These are phyloP conservation scores for Hemisphaericaspora subhashii DNA, from an alignment of 1,139 yeast species.

Conservation along the genomic window DNA sequence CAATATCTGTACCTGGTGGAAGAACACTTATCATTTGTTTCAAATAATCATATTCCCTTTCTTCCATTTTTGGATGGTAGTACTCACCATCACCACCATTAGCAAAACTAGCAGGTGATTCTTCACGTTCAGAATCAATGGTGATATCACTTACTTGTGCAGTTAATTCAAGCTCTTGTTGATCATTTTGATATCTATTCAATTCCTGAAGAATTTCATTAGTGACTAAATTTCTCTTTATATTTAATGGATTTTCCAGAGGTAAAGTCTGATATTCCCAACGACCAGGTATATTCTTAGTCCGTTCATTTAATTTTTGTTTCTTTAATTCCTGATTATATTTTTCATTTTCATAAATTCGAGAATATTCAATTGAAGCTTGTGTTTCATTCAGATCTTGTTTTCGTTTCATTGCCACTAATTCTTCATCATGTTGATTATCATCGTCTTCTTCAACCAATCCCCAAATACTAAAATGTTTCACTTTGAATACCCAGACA, in stretches of 20 bases:
- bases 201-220: constrained; percentile 30
- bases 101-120: background rate
- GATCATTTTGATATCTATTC: constrained; percentile 20
- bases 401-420: constrained; percentile 27
- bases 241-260: constrained; percentile 22
- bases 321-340: constrained; percentile 36
- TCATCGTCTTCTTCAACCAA: constrained; percentile 68
- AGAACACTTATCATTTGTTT: constrained; percentile 33
- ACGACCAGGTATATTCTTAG: constrained; percentile 40
- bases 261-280: constrained; percentile 24
- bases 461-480: constrained; percentile 96
- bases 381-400: constrained; percentile 30
- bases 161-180: constrained; percentile 19
- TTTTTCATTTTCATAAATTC: constrained; percentile 28
- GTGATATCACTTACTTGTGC: constrained; percentile 33
- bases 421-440: constrained; percentile 55
- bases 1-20: constrained; percentile 33
- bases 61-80: constrained; percentile 1
- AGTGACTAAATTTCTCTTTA: constrained; percentile 27
- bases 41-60: constrained; percentile 33
- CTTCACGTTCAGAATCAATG: constrained; percentile 24
- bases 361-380: constrained; percentile 27
- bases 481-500: constrained; percentile 78
- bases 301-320: constrained; percentile 31
- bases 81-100: constrained; percentile 2